Conservation (phyloP, 75 land plant species). For the Sequoia sempervirens region DNA sequence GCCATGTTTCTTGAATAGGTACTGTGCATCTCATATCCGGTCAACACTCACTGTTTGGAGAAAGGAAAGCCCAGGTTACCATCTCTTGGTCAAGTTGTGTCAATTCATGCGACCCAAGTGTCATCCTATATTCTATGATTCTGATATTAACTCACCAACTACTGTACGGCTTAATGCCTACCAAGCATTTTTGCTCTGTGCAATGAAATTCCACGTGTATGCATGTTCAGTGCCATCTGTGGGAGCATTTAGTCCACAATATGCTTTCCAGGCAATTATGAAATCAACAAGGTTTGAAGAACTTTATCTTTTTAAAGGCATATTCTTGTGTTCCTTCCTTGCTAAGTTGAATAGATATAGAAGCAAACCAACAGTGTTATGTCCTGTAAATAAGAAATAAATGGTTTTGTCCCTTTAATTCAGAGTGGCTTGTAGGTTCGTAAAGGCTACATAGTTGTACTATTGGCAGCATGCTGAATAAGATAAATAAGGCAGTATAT, state of each 20-base stretch:
- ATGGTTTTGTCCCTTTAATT: background rate
- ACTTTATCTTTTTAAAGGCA: background rate
- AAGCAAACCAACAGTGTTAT: background rate
- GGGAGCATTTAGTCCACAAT: constrained; percentile 22
- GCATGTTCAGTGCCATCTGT: constrained; percentile 31
- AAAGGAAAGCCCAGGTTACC: constrained; percentile 32
- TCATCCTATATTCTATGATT: constrained; percentile 84
- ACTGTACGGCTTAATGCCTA: constrained; percentile 77
- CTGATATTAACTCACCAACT: constrained; percentile 76
- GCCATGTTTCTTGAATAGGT: constrained; percentile 38
- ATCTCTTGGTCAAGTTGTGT: constrained; percentile 57
- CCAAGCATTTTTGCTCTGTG: constrained; percentile 86
- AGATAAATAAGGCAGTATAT: background rate
- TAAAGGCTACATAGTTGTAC: background rate
- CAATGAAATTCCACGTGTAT: constrained; percentile 97
- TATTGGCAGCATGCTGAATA: background rate
- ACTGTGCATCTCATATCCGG: constrained; percentile 57
- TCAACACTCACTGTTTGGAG: constrained; percentile 66
- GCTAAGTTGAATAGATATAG: background rate
- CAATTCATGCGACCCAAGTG: constrained; percentile 83
- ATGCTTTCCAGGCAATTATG: constrained; percentile 32
- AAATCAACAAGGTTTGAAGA: constrained; percentile 50
- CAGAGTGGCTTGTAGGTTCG: background rate
- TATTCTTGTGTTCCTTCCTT: background rate
- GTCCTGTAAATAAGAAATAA: background rate